Evolutionary conservation across 495 filamentous ascomycete genomes (phyloP).

Genomic region (Platismatia glauca): DNA sequence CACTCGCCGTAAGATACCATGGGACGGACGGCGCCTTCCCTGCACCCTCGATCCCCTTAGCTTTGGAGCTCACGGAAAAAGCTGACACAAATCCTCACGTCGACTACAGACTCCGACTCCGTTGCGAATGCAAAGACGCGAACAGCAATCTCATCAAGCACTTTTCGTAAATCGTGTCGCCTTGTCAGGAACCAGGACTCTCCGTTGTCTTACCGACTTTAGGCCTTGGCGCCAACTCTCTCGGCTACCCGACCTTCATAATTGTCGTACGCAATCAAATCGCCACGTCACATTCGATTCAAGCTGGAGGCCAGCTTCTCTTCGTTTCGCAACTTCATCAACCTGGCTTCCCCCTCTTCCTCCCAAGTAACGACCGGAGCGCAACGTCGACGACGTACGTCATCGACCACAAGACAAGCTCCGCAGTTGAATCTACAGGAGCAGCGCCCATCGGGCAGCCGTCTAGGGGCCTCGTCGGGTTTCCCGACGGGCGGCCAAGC

Average conservation of each 20-base stretch:
- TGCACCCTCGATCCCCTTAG: neutral
- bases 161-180: neutral
- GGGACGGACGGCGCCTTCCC: neutral
- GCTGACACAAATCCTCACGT: neutral
- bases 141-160: neutral
- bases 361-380: slow-evolving; percentile 18
- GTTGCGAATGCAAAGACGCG: neutral
- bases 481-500: slow-evolving; percentile 23
- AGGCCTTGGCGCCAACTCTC: neutral
- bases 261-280: neutral
- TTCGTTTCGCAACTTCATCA: slow-evolving; percentile 7
- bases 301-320: slow-evolving; percentile 4
- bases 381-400: slow-evolving; percentile 25
- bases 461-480: slow-evolving; percentile 25
- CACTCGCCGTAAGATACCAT: neutral
- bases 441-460: slow-evolving; percentile 16
- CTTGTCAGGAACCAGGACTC: neutral
- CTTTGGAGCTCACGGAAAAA: neutral
- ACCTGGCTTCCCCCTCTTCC: slow-evolving; percentile 23
- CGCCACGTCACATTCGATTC: neutral
- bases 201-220: neutral
- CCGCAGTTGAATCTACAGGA: slow-evolving; percentile 21
- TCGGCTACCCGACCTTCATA: neutral
- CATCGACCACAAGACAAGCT: slow-evolving; percentile 20
- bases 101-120: neutral